Percentiles rank a stretch among this genome's conserved stretches.
Conservation (phyloP, 768 basidiomycete species). For the Filobasidium floriforme region DNA sequence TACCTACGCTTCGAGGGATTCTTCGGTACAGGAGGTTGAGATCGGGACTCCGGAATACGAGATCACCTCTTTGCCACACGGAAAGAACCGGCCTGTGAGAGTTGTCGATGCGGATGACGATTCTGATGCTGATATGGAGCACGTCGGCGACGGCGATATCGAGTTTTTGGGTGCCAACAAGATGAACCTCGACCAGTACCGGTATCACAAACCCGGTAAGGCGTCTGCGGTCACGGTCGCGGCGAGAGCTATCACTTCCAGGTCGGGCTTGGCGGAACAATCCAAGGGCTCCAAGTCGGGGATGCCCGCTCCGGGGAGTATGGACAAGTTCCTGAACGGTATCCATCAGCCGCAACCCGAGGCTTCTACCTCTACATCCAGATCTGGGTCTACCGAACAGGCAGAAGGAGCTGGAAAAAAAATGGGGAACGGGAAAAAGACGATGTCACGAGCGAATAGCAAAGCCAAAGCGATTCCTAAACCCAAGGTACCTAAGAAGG, state of each 20-base stretch:
- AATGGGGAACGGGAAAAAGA: background rate
- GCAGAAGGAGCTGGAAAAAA: background rate
- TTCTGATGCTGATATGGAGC: background rate
- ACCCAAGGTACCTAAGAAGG: conserved; percentile 9
- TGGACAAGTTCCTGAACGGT: background rate
- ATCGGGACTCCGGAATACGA: background rate
- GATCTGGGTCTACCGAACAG: background rate
- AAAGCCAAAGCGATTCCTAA: conserved; percentile 2
- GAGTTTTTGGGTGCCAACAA: background rate
- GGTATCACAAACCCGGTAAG: background rate
- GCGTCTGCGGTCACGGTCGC: background rate
- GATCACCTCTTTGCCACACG: background rate
- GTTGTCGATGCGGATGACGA: background rate
- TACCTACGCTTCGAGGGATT: background rate
- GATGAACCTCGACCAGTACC: background rate
- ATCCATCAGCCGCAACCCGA: no score
- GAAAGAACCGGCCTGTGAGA: no score
- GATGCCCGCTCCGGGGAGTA: background rate
- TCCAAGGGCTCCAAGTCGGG: background rate
- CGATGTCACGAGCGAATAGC: background rate
- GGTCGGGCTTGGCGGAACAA: background rate
- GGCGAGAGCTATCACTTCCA: background rate
- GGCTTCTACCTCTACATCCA: no score
- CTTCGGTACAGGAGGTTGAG: background rate
- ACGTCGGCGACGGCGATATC: background rate